These are phyloP conservation scores for Raphanus sativus DNA, from an alignment of 345 rosid genomes.

Conservation along the genomic window DNA sequence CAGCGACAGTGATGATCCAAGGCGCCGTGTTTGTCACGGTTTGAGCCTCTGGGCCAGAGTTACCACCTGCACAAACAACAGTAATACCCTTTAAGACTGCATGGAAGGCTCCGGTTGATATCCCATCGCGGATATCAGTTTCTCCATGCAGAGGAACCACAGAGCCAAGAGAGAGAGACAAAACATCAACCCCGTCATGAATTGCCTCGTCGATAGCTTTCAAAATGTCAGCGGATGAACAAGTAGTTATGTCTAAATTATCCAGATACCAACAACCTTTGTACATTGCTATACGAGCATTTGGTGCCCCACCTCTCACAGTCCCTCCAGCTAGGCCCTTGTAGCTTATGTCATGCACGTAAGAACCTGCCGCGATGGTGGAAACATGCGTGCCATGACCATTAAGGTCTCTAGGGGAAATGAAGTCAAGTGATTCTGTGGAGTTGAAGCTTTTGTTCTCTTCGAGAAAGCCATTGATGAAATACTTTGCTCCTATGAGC, in stretches of 20 bases:
- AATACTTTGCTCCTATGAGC: slow-evolving; percentile 58
- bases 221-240: slow-evolving; percentile 47
- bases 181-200: slow-evolving; percentile 53
- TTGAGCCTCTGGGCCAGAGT: slow-evolving; percentile 42
- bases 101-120: slow-evolving; percentile 48
- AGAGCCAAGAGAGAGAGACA: slow-evolving; percentile 47
- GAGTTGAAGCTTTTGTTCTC: slow-evolving; percentile 38
- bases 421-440: slow-evolving; percentile 34
- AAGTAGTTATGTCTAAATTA: not conserved
- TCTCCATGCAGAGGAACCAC: slow-evolving; percentile 32
- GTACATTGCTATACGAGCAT: slow-evolving; percentile 52
- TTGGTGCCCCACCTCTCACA: slow-evolving; percentile 44
- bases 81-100: slow-evolving; percentile 46
- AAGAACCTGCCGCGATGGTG: slow-evolving; percentile 48
- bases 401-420: slow-evolving; percentile 50
- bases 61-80: slow-evolving; percentile 44
- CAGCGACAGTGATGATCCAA: slow-evolving; percentile 54
- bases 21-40: slow-evolving; percentile 52
- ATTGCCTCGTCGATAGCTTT: slow-evolving; percentile 60
- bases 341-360: slow-evolving; percentile 42
- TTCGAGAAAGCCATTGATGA: slow-evolving; percentile 44
- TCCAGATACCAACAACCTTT: slow-evolving; percentile 54
- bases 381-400: slow-evolving; percentile 65
- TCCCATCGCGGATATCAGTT: slow-evolving; percentile 37
- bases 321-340: slow-evolving; percentile 51